Base-by-base conservation (phyloP, 805 yeast species). In the Metschnikowia gelsemii region DNA sequence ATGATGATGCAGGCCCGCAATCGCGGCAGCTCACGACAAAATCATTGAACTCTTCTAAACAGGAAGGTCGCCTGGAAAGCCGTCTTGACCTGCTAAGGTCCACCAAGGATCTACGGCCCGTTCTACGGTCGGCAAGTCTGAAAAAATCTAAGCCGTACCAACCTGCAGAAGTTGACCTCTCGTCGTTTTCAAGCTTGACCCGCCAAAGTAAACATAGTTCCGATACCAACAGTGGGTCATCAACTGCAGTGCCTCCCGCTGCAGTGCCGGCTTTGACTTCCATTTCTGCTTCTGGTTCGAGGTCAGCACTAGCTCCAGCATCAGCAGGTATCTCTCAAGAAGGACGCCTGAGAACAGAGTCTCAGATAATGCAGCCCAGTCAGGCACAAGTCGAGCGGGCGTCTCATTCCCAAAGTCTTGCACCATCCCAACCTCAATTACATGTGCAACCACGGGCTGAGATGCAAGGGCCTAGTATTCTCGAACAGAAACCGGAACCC, bases 141-240 rank as follows among this genome's bases (percentile, higher is more conserved):
- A 31, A 37, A n/a, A 22, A 40, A 23, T 38, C 38, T 24, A 65
- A 59, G 38, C 74, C 73, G 2, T 70, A 70, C 50, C 66, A 66
- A 44, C 75, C 75, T 1, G 75, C 75, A 2, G 71, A 69, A 45
- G 75, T 70, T 6, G 75, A 70, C 42, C 63, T 70, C 38, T 63
- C 70, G 21, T 56, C 69, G 21, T 70, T 70, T 56, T 68, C 73
- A 5, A 67, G 73, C 47, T 58, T 70, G 36, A 70, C 75, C 8
- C 55, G 75, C 33, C 75, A 70, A 49, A 70, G 49, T 38, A 43
- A 42, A 39, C 49, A 49, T 32, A 11, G n/a, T 13, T 16, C 42
- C n/a, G 38, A 34, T 14, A 11, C 22, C 32, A 24, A 13, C 9
- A 20, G 8, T 26, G 14, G 16, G 28, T 18, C 30, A 23, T 4